phyloP scores from a whole-genome alignment of 345 rosid genomes.

The Lepidium africanum region DNA sequence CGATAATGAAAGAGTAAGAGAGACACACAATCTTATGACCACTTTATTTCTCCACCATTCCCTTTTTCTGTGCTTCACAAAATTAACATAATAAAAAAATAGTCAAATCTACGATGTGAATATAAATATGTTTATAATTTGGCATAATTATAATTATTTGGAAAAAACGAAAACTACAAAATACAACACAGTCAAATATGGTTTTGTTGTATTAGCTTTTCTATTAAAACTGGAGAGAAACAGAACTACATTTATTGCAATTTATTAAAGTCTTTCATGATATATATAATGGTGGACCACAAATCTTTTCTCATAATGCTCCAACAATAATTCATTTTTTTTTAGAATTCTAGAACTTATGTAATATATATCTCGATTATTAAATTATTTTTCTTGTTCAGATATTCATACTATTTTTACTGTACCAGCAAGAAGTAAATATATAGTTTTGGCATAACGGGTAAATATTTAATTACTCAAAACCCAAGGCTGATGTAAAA shows the following conservation, averaged over 20 bases:
- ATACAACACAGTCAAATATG: not conserved
- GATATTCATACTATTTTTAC: no score
- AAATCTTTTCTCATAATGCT: not conserved
- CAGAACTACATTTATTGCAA: not conserved
- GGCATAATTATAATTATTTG: not conserved
- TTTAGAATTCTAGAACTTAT: not conserved
- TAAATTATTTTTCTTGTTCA: no score
- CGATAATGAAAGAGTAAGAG: constrained; percentile 16
- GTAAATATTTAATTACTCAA: no score
- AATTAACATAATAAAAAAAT: not conserved
- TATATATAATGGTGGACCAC: constrained; percentile 5
- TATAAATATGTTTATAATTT: not conserved
- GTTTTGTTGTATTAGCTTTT: not conserved
- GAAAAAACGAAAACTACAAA: not conserved
- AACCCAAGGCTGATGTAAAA: no score
- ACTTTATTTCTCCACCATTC: constrained; percentile 6
- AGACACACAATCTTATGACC: not conserved
- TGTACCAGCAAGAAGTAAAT: no score
- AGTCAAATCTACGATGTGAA: not conserved
- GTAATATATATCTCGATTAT: no score
- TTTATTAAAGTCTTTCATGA: not conserved
- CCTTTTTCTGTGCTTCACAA: not conserved
- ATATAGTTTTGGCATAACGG: no score
- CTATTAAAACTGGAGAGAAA: not conserved
- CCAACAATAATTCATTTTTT: not conserved